Base-by-base conservation (phyloP, 148 eudicot genomes). In the Vaccinium macrocarpon region DNA sequence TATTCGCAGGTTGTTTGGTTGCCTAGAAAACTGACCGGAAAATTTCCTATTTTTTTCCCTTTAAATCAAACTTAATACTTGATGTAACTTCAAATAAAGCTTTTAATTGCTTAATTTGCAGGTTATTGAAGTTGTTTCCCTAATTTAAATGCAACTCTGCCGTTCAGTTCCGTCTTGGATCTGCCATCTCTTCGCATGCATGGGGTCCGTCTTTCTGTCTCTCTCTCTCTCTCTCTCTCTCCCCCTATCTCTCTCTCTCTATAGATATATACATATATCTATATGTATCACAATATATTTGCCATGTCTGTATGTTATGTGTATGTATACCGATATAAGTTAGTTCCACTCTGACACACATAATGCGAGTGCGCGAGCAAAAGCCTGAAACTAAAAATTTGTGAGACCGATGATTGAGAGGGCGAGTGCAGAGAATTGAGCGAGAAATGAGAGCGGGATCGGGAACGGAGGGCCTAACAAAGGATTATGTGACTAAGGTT, bases 161-260 rank as follows among this genome's bases (percentile, higher is more conserved):
- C 59, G 4, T 56, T 80, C 83, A 80, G 57, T 46, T 46, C 78
- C 27, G 46, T 84, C 27, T 71, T 84, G 82, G 79, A 80, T 84
- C 83, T 56, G 68, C 29, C 59, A 70, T 78, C 35, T 84, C 49
- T 35, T 84, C 71, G 79, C 80, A 84, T 55, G 82, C 83, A 84
- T 84, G 86, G 86, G 86, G 86, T 84, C 79, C 72, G 83, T 80
- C 83, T 76, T 25, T 79, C 59, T 35, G 46, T 75, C 19, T 29
- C n/a, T 14, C 1, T 51, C 61, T 68, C 70, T 23, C 35, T 32
- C 35, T 32, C 35, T 32, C 35, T 32, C 35, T 32, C 35, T 32
- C 52, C 5, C 71, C 42, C 55, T 38, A 48, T 55, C 21, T 5
- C 13, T 21, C 2, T 27, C 11, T 27, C 1, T 12, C 2, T 78